Conservation (phyloP, 2,329 filamentous ascomycete genomes). For the Colletotrichum limetticola region DNA sequence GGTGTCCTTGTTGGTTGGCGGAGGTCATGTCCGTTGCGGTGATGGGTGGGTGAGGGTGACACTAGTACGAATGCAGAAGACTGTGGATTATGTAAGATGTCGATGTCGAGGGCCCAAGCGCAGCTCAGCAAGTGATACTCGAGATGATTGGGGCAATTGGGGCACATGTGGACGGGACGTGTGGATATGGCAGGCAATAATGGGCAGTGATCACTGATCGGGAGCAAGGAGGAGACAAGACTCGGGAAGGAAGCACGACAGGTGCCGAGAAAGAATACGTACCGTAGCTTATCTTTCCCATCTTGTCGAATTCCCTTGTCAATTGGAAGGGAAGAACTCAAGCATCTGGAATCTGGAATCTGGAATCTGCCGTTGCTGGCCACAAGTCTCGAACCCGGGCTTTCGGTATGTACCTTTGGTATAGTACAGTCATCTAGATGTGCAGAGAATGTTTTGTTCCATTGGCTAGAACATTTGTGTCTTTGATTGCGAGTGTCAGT, state of each 20-base stretch:
- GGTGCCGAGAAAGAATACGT: constrained; percentile 2
- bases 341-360: too few species aligned
- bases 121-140: background rate
- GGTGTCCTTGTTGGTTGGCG: background rate
- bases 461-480: background rate
- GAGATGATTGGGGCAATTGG: background rate
- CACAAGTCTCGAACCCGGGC: background rate
- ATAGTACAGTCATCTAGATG: too few species aligned
- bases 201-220: background rate
- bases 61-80: background rate
- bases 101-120: background rate
- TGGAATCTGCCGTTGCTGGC: background rate
- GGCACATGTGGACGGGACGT: too few species aligned
- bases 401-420: background rate
- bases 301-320: background rate
- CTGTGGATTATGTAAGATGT: background rate
- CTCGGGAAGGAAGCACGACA: constrained; percentile 2
- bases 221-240: background rate
- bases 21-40: background rate
- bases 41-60: background rate
- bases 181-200: background rate
- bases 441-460: background rate
- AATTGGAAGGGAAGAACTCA: too few species aligned
- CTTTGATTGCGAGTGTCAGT: background rate
- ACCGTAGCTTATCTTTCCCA: background rate